Evolutionary conservation across 1,284 basidiomycete genomes (phyloP).

Genomic region (Sphaerobolus stellatus): DNA sequence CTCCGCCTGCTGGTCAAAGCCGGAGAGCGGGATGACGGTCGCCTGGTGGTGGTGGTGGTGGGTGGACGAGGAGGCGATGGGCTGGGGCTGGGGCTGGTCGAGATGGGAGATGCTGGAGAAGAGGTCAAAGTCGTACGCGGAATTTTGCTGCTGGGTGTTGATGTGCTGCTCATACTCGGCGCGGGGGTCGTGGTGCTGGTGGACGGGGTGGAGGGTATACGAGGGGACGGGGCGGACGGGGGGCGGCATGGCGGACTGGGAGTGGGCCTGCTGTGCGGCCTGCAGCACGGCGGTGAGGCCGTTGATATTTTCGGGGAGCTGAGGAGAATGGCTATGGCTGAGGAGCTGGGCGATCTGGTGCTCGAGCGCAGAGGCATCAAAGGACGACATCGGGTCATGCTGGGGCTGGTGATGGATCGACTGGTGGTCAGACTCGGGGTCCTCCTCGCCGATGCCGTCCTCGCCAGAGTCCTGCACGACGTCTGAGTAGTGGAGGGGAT

Average conservation of each 20-base stretch:
- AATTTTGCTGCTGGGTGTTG: slow-evolving; percentile 16
- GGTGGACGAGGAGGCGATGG: slow-evolving; percentile 32
- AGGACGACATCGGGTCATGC: not conserved
- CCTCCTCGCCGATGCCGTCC: slow-evolving; percentile 28
- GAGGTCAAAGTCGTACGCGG: slow-evolving; percentile 16
- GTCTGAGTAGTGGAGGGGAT: slow-evolving; percentile 69
- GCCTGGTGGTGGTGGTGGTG: slow-evolving; percentile 21
- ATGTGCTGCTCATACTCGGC: slow-evolving; percentile 23
- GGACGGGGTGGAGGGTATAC: slow-evolving; percentile 29
- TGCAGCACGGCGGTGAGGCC: slow-evolving; percentile 71
- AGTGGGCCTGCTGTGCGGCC: slow-evolving; percentile 64
- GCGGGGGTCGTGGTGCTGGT: slow-evolving; percentile 57
- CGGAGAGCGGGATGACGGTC: slow-evolving; percentile 17
- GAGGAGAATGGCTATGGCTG: slow-evolving; percentile 56
- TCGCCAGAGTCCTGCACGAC: slow-evolving; percentile 65
- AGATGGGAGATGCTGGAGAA: slow-evolving; percentile 12
- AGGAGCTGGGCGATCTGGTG: slow-evolving; percentile 70
- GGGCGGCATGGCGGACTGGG: slow-evolving; percentile 26
- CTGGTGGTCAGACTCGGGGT: slow-evolving; percentile 34
- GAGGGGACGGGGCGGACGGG: slow-evolving; percentile 67
- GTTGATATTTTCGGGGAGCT: slow-evolving; percentile 51
- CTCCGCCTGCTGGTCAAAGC: slow-evolving; percentile 11
- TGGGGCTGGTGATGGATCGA: slow-evolving; percentile 43
- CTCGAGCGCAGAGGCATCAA: slow-evolving; percentile 43
- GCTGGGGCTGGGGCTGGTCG: slow-evolving; percentile 46